Conservation (phyloP, 495 filamentous ascomycete genomes). For the Penicillium dipodomyicola region DNA sequence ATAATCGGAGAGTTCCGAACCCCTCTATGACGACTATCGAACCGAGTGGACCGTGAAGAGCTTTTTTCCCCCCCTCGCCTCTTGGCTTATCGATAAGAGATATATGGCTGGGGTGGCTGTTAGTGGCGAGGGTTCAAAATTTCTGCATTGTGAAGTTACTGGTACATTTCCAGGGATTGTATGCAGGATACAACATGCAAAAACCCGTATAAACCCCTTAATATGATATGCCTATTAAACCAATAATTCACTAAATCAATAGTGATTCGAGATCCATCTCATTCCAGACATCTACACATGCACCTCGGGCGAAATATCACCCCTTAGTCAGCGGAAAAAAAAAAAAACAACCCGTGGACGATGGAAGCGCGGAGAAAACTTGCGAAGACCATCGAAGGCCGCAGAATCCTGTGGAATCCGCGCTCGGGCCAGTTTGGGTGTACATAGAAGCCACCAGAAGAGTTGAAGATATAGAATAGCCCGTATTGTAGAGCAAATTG, state of each 20-base stretch:
- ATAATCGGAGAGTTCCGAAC: conserved; percentile 21
- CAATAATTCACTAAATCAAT: neutral
- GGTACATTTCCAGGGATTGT: neutral
- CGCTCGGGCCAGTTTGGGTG: conserved; percentile 34
- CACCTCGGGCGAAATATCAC: neutral
- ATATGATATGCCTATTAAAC: neutral
- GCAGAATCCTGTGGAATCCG: conserved; percentile 32
- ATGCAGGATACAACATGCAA: neutral
- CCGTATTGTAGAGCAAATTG: neutral
- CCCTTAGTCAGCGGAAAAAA: conserved; percentile 16
- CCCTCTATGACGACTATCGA: conserved; percentile 9
- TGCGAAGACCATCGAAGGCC: conserved; percentile 36
- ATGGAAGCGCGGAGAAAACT: conserved; percentile 26
- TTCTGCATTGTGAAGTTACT: neutral
- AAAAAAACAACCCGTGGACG: neutral
- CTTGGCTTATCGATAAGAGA: conserved; percentile 29
- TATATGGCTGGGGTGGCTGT: conserved; percentile 13
- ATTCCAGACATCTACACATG: neutral
- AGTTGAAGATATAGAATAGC: conserved; percentile 8
- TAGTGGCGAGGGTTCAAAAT: conserved; percentile 5
- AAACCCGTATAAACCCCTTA: neutral
- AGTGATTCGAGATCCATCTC: neutral
- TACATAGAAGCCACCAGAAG: conserved; percentile 29
- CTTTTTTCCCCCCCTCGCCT: conserved; percentile 7
- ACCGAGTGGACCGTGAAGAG: conserved; percentile 20